Conservation (phyloP, 805 yeast genomes). For the Monosporozyma unispora region DNA sequence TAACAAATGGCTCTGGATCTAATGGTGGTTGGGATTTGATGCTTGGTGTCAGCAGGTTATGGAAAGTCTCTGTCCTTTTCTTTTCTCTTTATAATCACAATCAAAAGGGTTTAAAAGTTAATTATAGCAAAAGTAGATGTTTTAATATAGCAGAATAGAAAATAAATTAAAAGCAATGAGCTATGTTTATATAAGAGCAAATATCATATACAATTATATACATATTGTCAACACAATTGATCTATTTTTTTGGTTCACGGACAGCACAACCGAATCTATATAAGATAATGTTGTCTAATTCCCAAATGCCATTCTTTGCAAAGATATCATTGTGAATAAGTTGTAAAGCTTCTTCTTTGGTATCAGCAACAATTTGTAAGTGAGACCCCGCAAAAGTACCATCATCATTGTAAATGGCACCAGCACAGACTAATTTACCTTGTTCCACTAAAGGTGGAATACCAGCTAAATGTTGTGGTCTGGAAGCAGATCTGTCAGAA, state of each 20-base stretch:
- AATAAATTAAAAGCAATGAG: neutral
- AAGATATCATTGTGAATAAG: slow-evolving; percentile 57
- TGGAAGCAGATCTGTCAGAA: slow-evolving; percentile 42
- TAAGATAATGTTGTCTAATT: slow-evolving; percentile 49
- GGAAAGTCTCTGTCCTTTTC: too few relatives aligned
- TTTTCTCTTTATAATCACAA: neutral
- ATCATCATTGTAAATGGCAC: slow-evolving; percentile 43
- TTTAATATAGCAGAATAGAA: neutral
- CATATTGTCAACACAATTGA: neutral
- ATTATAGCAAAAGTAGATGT: neutral
- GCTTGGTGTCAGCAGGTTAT: too few relatives aligned
- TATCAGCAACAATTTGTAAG: slow-evolving; percentile 52
- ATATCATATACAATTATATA: neutral
- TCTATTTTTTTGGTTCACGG: slow-evolving; percentile 32
- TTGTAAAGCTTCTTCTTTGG: slow-evolving; percentile 56
- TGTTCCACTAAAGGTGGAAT: slow-evolving; percentile 36
- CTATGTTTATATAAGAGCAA: neutral
- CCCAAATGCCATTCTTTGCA: slow-evolving; percentile 66
- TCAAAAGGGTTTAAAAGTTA: neutral
- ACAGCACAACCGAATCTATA: slow-evolving; percentile 45
- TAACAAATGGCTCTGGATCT: too few relatives aligned
- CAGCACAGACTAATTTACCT: slow-evolving; percentile 41
- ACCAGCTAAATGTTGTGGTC: slow-evolving; percentile 45
- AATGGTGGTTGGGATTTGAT: too few relatives aligned
- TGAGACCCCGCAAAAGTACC: slow-evolving; percentile 60